Evolutionary conservation across 495 filamentous ascomycete genomes (phyloP).

Genomic region (Aspergillus homomorphus): DNA sequence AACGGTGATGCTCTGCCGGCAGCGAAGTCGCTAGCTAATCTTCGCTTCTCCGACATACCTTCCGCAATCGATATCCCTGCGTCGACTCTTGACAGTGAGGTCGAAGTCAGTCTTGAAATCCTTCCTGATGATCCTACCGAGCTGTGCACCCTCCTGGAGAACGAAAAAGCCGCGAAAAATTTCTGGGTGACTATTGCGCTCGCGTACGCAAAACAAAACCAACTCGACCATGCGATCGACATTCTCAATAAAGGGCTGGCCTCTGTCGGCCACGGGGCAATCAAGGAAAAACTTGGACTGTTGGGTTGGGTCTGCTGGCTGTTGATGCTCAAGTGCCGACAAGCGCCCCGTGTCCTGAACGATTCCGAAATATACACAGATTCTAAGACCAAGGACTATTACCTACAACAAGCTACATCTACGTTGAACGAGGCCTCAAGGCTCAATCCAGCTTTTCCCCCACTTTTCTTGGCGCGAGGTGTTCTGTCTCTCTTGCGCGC

Average conservation of each 20-base stretch:
- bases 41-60: constrained; percentile 86
- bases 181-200: constrained; percentile 96
- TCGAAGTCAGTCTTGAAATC: constrained; percentile 88
- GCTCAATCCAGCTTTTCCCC: constrained; percentile 87
- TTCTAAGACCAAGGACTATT: constrained; percentile 85
- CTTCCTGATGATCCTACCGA: constrained; percentile 94
- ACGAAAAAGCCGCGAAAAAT: constrained; percentile 78
- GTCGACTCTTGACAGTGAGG: constrained; percentile 73
- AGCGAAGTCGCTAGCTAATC: constrained; percentile 20
- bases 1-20: constrained; percentile 29
- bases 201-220: constrained; percentile 94
- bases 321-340: constrained; percentile 84
- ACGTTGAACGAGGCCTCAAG: constrained; percentile 90
- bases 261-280: constrained; percentile 65
- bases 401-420: constrained; percentile 83
- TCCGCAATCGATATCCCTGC: constrained; percentile 88
- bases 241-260: constrained; percentile 80
- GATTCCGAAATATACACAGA: constrained; percentile 64
- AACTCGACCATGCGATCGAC: constrained; percentile 90
- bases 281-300: constrained; percentile 82
- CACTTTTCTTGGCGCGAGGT: constrained; percentile 86
- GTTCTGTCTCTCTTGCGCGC: constrained; percentile 84
- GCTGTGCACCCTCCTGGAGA: constrained; percentile 88
- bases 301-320: constrained; percentile 87
- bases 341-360: constrained; percentile 74